Evolutionary conservation across 257 asterid genomes (phyloP).

Genomic region (Ophiorrhiza pumila): DNA sequence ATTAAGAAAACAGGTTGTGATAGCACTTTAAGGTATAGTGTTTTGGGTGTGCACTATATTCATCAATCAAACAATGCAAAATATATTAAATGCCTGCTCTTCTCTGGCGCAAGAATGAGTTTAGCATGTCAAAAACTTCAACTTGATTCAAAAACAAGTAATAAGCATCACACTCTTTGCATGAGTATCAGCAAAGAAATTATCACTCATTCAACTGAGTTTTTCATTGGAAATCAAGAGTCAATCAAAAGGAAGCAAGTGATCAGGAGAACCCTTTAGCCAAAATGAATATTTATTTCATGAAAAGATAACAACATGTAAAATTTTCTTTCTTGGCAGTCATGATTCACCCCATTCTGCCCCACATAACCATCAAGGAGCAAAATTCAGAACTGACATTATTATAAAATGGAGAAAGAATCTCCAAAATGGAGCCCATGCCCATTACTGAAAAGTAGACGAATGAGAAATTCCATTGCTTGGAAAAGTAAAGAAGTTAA

Average conservation of each 20-base stretch:
- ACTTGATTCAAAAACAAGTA: not conserved
- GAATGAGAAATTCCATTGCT: not conserved
- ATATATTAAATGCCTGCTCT: not conserved
- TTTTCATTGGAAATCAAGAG: not conserved
- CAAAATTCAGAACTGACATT: not conserved
- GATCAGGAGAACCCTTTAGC: not conserved
- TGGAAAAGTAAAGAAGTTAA: not conserved
- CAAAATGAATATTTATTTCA: not conserved
- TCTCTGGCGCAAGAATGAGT: not conserved
- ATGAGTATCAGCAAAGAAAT: not conserved
- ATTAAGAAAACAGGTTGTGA: no score
- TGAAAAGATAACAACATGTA: not conserved
- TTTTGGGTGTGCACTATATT: no score
- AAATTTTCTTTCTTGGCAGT: not conserved
- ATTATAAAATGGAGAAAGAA: not conserved
- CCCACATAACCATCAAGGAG: not conserved
- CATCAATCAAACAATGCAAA: not conserved
- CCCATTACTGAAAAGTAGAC: conserved; percentile 21
- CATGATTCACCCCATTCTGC: not conserved
- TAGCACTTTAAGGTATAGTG: no score
- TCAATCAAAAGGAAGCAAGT: not conserved
- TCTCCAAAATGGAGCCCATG: conserved; percentile 16
- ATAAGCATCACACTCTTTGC: not conserved
- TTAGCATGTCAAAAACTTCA: not conserved
- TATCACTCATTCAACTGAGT: not conserved